Evolutionary conservation across 495 filamentous ascomycete species (phyloP), one percentile per base, ranked within the genome.

Genomic region (Xylaria nigripes): DNA sequence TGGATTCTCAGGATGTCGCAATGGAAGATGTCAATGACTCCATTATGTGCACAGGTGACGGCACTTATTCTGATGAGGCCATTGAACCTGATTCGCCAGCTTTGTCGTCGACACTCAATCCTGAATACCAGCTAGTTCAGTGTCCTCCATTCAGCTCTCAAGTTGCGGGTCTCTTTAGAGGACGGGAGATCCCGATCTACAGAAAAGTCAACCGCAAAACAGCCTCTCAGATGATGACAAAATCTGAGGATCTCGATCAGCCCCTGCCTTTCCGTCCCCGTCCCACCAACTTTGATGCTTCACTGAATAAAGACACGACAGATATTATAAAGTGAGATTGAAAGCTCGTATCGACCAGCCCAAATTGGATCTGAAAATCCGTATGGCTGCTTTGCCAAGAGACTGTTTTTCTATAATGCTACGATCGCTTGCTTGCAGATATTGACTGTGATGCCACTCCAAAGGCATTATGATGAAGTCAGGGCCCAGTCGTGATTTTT

Each of bases 161-260:
- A 32, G 22, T 56, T n/a, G 54, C 50, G 9, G 32, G 27, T 21
- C 45, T 56, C 9, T 56, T 56, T 22, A 4, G 12, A 2, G 12
- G 5, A 13, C 46, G 47, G 18, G 22, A 50, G 19, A 56, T 25
- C 16, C 38, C 40, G 10, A 56, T 56, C 25, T 36, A 45, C 47
- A 13, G 18, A 9, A 29, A 15, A 44, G 6, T n/a, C 38, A 44
- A 30, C 8, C 54, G 54, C 19, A 50, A 45, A 22, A 56, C 47
- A 2, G 54, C 54, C 2, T 8, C 19, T n/a, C 38, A 55, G 38
- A 44, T 55, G 53, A 55, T 55, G 50, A 29, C 24, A 1, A 36
- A 12, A 45, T 52, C 41, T 6, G 40, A 51, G 15, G 29, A 5
- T n/a, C 15, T 45, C 6, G 13, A 15, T 10, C 6, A 34, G 32